These are phyloP conservation scores for Aspergillus persii DNA, from an alignment of 2,329 filamentous ascomycete genomes.

Conservation along the genomic window DNA sequence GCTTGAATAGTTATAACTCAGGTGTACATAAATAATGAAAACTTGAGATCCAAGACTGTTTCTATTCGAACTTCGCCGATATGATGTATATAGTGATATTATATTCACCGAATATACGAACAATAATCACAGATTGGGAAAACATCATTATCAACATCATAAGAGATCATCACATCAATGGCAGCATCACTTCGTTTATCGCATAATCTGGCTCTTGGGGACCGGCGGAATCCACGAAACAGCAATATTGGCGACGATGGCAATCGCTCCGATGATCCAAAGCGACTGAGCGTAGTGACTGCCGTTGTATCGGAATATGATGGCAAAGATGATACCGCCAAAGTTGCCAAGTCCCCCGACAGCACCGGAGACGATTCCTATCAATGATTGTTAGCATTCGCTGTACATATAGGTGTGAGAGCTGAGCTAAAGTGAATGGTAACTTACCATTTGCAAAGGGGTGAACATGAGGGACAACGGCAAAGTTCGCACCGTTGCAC, in stretches of 20 bases:
- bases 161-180: background rate
- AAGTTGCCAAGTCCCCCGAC: constrained; percentile 80
- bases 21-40: background rate
- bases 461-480: constrained; percentile 82
- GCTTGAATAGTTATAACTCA: background rate
- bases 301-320: constrained; percentile 75
- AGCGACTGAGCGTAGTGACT: constrained; percentile 67
- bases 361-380: constrained; percentile 66
- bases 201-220: constrained; percentile 49
- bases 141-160: background rate
- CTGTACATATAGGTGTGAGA: background rate
- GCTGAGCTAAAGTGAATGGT: background rate
- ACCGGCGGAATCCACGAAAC: constrained; percentile 64
- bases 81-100: background rate
- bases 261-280: constrained; percentile 79
- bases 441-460: constrained; percentile 71
- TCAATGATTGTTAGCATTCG: background rate
- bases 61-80: background rate
- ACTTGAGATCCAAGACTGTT: background rate
- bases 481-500: constrained; percentile 82
- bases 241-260: constrained; percentile 65
- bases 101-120: background rate
- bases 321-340: constrained; percentile 79
- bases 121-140: background rate
- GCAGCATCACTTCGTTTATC: background rate